Evolutionary conservation across 352 stramenopile genomes (phyloP), one percentile per base, ranked within the genome.

Genomic region (Phytophthora cajani): DNA sequence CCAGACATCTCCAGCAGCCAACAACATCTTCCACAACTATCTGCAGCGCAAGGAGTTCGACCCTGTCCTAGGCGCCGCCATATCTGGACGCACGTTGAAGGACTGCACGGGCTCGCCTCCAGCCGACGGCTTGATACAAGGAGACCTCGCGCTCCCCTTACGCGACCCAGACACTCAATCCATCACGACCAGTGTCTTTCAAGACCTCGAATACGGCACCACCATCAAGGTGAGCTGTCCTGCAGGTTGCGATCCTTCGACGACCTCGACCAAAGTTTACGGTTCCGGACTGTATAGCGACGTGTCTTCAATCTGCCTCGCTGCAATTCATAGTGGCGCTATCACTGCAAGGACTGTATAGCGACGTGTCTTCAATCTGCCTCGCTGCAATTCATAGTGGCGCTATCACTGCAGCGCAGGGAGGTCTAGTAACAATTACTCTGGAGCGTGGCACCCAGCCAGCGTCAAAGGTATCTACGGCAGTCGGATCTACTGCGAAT

Each of bases 21-120:
- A 95, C 79, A 98, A 99, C 65, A 90, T 99, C 25, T 95, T 97
- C 62, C 98, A 99, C 81, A 98, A 98, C 77, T 95, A 88, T 52
- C 69, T 78, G 0, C 79, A 89, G 38, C 85, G 86, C 4, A 40
- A 67, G 17, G 63, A 78, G 27, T 69, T 56, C 6, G 72, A 92
- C 58, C 64, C 81, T 17, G 72, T 92, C 12, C 64, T 84, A 58
- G 74, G 78, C 55, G 53, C 65, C 61, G 84, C 80, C 69, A 21
- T 94, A 51, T 67, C 72, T 67, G 74, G 92, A 74, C 67, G 93
- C 46, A 88, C 71, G 14, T 81, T 98, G 36, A 96, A 98, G 58
- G 88, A 97, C 53, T 99, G 97, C 76, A 91, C 97, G 3, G 96
- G 95, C 3, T 89, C 89, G 33, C 94, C 95, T 9, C 96, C 96